Conservation (phyloP, 371 early-diverging fungal species). For the Mortierella sp. region DNA sequence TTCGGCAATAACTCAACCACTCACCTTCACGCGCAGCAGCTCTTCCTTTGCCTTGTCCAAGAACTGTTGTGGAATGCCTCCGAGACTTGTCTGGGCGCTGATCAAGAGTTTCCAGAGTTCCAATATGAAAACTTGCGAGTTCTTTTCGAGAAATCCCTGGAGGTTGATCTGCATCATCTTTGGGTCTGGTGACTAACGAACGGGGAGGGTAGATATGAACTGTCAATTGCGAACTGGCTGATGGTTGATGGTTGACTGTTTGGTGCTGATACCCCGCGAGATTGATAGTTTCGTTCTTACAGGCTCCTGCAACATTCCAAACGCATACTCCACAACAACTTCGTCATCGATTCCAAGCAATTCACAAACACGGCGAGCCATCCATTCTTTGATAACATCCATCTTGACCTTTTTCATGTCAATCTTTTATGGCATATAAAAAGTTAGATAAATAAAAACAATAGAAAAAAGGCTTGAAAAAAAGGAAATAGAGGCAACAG, state of each 20-base stretch:
- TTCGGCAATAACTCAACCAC: not conserved
- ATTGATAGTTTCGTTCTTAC: slow-evolving; percentile 58
- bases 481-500: too few relatives aligned
- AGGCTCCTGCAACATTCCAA: slow-evolving; percentile 82
- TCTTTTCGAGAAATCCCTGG: slow-evolving; percentile 93
- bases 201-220: not conserved
- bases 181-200: slow-evolving; percentile 82
- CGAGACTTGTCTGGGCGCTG: slow-evolving; percentile 86
- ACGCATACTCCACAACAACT: slow-evolving; percentile 88
- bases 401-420: slow-evolving; percentile 92
- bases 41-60: slow-evolving; percentile 91
- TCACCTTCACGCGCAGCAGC: slow-evolving; percentile 64
- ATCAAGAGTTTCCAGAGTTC: slow-evolving; percentile 92
- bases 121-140: slow-evolving; percentile 83
- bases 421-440: slow-evolving; percentile 63
- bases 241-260: too few relatives aligned
- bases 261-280: too few relatives aligned
- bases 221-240: not conserved
- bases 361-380: slow-evolving; percentile 78
- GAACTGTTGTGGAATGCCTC: slow-evolving; percentile 90
- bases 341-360: slow-evolving; percentile 95
- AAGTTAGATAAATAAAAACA: not conserved
- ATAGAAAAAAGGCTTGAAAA: not conserved
- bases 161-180: slow-evolving; percentile 93
- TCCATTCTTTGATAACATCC: slow-evolving; percentile 86